Conservation (phyloP, 495 filamentous ascomycete species). For the Penicillium nucicola region DNA sequence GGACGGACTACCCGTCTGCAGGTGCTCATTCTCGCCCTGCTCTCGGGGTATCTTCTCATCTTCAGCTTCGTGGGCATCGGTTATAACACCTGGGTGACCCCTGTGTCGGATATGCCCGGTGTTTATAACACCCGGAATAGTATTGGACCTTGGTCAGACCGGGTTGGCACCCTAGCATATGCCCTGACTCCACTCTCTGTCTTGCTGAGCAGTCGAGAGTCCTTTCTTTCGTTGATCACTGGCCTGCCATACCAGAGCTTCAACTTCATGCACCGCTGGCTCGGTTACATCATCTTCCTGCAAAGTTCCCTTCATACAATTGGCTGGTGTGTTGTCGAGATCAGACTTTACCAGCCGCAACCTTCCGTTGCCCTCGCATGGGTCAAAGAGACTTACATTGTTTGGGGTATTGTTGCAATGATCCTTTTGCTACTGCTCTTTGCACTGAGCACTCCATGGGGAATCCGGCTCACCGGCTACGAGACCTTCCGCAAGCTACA, state of each 20-base stretch:
- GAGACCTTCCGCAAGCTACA: constrained; percentile 65
- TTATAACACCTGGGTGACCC: constrained; percentile 59
- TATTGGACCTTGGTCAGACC: constrained; percentile 59
- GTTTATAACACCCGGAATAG: constrained; percentile 54
- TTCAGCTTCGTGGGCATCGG: constrained; percentile 61
- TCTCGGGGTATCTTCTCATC: constrained; percentile 54
- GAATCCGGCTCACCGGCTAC: constrained; percentile 60
- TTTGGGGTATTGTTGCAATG: constrained; percentile 64
- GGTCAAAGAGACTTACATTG: constrained; percentile 54
- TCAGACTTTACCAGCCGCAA: constrained; percentile 61
- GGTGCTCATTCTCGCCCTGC: constrained; percentile 46
- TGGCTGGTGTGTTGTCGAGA: constrained; percentile 62
- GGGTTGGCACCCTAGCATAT: constrained; percentile 62
- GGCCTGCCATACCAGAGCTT: constrained; percentile 67
- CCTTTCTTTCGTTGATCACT: constrained; percentile 56
- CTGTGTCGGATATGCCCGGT: constrained; percentile 43
- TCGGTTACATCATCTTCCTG: constrained; percentile 60
- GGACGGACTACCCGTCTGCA: constrained; percentile 41
- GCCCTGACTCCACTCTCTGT: constrained; percentile 63
- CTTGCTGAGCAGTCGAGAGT: constrained; percentile 56
- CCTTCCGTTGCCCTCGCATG: constrained; percentile 49
- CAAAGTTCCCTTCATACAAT: constrained; percentile 62
- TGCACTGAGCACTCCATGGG: constrained; percentile 49
- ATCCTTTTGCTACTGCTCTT: constrained; percentile 55
- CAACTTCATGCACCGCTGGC: constrained; percentile 67